These are phyloP conservation scores for Colletotrichum salicis DNA, from an alignment of 2,329 filamentous ascomycete genomes.

Conservation along the genomic window DNA sequence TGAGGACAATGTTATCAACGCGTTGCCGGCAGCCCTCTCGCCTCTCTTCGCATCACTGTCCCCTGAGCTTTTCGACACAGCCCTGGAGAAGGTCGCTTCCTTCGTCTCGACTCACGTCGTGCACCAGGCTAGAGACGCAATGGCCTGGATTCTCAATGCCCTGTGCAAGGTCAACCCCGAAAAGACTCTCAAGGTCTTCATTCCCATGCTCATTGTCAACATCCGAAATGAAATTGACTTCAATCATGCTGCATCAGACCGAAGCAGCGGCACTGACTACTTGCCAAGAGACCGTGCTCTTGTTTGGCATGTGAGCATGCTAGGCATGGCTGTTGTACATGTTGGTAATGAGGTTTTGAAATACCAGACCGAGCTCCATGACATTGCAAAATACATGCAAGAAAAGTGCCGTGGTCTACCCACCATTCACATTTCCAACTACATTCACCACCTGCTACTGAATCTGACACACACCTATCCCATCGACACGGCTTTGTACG, in stretches of 20 bases:
- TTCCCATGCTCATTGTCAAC: constrained; percentile 89
- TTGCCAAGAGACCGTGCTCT: constrained; percentile 90
- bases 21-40: constrained; percentile 88
- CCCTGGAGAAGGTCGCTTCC: constrained; percentile 88
- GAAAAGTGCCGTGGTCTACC: constrained; percentile 92
- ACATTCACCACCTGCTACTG: constrained; percentile 93
- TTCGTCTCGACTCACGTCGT: constrained; percentile 96
- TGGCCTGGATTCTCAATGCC: constrained; percentile 98
- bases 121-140: constrained; percentile 94
- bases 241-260: constrained; percentile 93
- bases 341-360: constrained; percentile 90
- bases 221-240: constrained; percentile 98
- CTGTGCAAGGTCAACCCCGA: constrained; percentile 95
- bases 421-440: constrained; percentile 96
- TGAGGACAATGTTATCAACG: constrained; percentile 97
- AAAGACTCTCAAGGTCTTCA: constrained; percentile 89
- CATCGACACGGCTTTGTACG: constrained; percentile 87
- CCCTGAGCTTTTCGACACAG: constrained; percentile 91
- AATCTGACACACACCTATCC: constrained; percentile 96
- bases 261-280: constrained; percentile 93
- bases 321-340: constrained; percentile 98
- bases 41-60: constrained; percentile 92
- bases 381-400: constrained; percentile 96
- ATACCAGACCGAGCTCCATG: constrained; percentile 88
- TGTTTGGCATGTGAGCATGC: constrained; percentile 96